Evolutionary conservation across 345 rosid genomes (phyloP), one percentile per base, ranked within the genome.

Genomic region (Syzygium aromaticum): DNA sequence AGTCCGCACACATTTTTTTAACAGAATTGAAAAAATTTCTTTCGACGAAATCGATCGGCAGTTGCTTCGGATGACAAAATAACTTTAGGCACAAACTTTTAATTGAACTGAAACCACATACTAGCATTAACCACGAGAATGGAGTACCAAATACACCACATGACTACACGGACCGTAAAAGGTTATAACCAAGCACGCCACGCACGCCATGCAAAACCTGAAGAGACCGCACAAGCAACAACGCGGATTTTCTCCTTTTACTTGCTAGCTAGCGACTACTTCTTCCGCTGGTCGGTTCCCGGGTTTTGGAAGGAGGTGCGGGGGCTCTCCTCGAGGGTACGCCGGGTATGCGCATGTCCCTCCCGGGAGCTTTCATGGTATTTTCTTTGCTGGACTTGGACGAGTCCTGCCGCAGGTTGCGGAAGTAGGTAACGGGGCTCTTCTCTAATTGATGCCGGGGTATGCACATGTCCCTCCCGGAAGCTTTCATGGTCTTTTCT

Each of bases 401-500:
- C 17, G 19, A 15, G 77, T 15, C 38, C 17, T 19, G 4, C 13
- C 28, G 63, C 63, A 59, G 67, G 67, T 59, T 8, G 30, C 67
- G 84, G 64, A 84, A 87, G 77, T 87, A 87, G 15, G 86, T 28
- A 43, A 84, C 56, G 3, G 89, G 89, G 86, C 84, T 52, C 14
- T 54, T 21, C 21, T 87, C 86, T 23, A 87, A 88, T 33, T 46
- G 11, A 28, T 43, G 33, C 87, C 89, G 77, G 89, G 21, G 54
- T 2, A 88, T 88, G 49, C 85, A 85, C n/a, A 1, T 11, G 61
- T 88, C 49, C 77, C 40, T 88, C 49, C 89, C 89, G 13, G 89
- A 87, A 85, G 89, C 89, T 30, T 85, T 88, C 89, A 88, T 88
- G 46, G 89, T 61, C 73, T 61, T 61, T n/a, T 88, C 61, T 54